phyloP scores from a whole-genome alignment of 331 rosid genomes.

The Malus hybrid region DNA sequence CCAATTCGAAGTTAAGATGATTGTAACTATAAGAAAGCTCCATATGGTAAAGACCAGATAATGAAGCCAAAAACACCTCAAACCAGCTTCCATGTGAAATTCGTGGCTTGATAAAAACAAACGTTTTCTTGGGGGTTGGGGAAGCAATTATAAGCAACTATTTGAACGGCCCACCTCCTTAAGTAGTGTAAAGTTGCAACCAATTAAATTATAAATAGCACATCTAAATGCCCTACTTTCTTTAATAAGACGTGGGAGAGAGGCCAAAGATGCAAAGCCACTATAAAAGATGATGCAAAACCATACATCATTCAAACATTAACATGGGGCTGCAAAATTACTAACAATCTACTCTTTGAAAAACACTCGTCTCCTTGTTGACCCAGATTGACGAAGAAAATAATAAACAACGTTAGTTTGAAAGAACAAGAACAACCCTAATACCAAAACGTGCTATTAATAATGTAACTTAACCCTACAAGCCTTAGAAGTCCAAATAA shows the following conservation, averaged over 20 bases:
- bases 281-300: conserved; percentile 1
- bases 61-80: background rate
- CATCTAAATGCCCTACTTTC: background rate
- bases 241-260: background rate
- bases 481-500: too few relatives aligned
- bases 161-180: background rate
- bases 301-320: background rate
- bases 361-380: background rate
- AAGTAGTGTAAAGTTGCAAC: background rate
- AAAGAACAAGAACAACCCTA: too few relatives aligned
- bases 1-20: background rate
- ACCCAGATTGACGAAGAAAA: too few relatives aligned
- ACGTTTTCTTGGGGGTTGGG: background rate
- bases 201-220: background rate
- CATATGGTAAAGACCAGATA: background rate
- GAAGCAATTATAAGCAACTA: background rate
- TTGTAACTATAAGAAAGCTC: background rate
- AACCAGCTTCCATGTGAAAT: conserved; percentile 2
- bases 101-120: background rate
- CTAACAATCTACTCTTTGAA: background rate
- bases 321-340: background rate
- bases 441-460: too few relatives aligned
- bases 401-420: too few relatives aligned
- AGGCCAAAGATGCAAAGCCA: background rate
- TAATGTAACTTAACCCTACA: too few relatives aligned